phyloP scores from a whole-genome alignment of 441 rosid species.

The Brassica hybrid region DNA sequence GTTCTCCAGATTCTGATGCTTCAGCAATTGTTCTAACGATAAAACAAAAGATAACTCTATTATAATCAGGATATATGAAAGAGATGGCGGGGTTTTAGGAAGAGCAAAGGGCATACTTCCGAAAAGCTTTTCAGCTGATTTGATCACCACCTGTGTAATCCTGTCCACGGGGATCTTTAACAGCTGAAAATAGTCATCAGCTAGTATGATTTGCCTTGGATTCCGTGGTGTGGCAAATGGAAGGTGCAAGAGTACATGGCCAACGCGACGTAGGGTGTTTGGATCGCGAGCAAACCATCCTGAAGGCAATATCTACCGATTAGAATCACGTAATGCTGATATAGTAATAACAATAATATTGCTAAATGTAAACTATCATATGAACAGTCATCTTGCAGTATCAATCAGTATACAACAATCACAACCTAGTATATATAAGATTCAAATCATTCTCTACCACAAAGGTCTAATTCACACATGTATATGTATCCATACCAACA shows the following conservation, averaged over 20 bases:
- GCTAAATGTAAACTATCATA: neutral
- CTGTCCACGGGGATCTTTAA: slow-evolving; percentile 61
- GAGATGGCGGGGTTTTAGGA: neutral
- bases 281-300: slow-evolving; percentile 98
- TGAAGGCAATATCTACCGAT: slow-evolving; percentile 45
- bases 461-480: neutral
- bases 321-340: slow-evolving; percentile 15
- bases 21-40: slow-evolving; percentile 4
- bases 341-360: neutral
- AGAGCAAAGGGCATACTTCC: neutral
- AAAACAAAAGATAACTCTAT: neutral
- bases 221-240: slow-evolving; percentile 78
- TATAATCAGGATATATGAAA: neutral
- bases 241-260: slow-evolving; percentile 87
- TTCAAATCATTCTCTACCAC: neutral
- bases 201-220: slow-evolving; percentile 89
- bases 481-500: slow-evolving; percentile 63
- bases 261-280: slow-evolving; percentile 73
- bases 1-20: slow-evolving; percentile 10
- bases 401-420: neutral
- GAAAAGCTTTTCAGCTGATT: slow-evolving; percentile 8
- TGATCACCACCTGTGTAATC: slow-evolving; percentile 40
- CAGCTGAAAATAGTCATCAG: slow-evolving; percentile 89
- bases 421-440: slow-evolving; percentile 8
- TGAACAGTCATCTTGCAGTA: slow-evolving; percentile 1